Evolutionary conservation across 2,329 filamentous ascomycete genomes (phyloP).

Genomic region (Aspergillus pseudoterreus): DNA sequence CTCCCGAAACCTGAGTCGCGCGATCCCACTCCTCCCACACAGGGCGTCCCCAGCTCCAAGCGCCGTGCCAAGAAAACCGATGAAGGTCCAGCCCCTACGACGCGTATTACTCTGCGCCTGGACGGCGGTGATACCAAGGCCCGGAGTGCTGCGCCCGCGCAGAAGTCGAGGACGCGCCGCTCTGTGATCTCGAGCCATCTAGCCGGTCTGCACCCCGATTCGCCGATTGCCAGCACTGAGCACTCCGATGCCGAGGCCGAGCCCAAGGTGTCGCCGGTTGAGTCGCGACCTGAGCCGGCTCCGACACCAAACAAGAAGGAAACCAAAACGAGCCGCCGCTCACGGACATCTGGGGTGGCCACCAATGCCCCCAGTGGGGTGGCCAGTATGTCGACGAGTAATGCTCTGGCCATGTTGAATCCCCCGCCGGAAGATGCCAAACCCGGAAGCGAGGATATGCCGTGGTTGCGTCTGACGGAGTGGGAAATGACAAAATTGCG

Average conservation of each 20-base stretch:
- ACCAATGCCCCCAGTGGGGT: constrained; percentile 2
- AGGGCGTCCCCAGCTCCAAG: constrained; percentile 25
- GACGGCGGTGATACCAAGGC: constrained; percentile 22
- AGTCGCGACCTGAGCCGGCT: constrained; percentile 16
- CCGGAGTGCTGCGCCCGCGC: constrained; percentile 17
- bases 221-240: constrained; percentile 45
- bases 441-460: constrained; percentile 58
- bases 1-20: constrained; percentile 59
- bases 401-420: constrained; percentile 56
- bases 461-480: constrained; percentile 63
- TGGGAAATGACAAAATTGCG: constrained; percentile 65
- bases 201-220: constrained; percentile 40
- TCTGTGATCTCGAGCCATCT: constrained; percentile 34
- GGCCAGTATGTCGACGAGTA: constrained; percentile 58
- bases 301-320: constrained; percentile 36
- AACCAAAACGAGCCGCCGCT: constrained; percentile 33
- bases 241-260: constrained; percentile 41
- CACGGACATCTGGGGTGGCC: constrained; percentile 13
- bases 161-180: constrained; percentile 37
- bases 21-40: constrained; percentile 54
- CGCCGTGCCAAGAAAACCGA: constrained; percentile 40
- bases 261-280: constrained; percentile 21
- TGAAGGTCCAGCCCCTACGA: constrained; percentile 25
- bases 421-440: constrained; percentile 58
- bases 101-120: constrained; percentile 42